Evolutionary conservation across 768 basidiomycete genomes (phyloP).

Genomic region (Hebeloma cylindrosporum): DNA sequence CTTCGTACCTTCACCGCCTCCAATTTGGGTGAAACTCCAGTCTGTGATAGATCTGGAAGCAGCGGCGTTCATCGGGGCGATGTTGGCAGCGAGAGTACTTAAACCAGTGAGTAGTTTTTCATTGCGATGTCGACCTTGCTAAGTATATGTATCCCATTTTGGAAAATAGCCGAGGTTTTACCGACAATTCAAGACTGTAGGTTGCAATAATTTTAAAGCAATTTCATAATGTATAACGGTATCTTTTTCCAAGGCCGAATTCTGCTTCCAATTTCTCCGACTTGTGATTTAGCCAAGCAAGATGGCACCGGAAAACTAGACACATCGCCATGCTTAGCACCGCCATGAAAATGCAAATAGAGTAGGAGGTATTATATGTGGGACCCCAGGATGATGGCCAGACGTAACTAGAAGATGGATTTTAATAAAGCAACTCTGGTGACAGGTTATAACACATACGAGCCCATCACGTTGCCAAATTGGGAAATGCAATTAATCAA

Average conservation of each 20-base stretch:
- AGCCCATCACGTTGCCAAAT: constrained; percentile 81
- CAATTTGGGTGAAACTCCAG: constrained; percentile 72
- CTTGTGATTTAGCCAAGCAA: constrained; percentile 40
- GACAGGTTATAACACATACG: constrained; percentile 46
- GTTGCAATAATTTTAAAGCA: not conserved
- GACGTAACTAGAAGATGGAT: constrained; percentile 41
- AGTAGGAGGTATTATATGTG: constrained; percentile 67
- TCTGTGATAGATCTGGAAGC: constrained; percentile 29
- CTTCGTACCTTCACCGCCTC: constrained; percentile 56
- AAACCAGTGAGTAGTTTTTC: not conserved
- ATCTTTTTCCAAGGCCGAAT: constrained; percentile 33
- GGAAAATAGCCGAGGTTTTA: no score
- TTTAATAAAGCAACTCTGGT: not conserved
- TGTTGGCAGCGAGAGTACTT: no score
- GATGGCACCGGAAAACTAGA: constrained; percentile 46
- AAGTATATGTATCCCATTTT: no score
- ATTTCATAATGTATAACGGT: constrained; percentile 48
- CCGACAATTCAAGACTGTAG: not conserved
- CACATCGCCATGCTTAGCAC: constrained; percentile 50
- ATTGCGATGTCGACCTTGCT: not conserved
- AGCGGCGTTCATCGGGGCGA: constrained; percentile 10
- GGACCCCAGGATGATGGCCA: constrained; percentile 75
- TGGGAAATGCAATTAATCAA: constrained; percentile 80
- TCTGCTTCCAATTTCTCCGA: constrained; percentile 39
- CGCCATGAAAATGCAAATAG: constrained; percentile 65